Percentiles rank a stretch among this genome's conserved stretches.
These are phyloP conservation scores for Trichosporon sp. DNA, from an alignment of 1,284 basidiomycete species.

Conservation along the genomic window DNA sequence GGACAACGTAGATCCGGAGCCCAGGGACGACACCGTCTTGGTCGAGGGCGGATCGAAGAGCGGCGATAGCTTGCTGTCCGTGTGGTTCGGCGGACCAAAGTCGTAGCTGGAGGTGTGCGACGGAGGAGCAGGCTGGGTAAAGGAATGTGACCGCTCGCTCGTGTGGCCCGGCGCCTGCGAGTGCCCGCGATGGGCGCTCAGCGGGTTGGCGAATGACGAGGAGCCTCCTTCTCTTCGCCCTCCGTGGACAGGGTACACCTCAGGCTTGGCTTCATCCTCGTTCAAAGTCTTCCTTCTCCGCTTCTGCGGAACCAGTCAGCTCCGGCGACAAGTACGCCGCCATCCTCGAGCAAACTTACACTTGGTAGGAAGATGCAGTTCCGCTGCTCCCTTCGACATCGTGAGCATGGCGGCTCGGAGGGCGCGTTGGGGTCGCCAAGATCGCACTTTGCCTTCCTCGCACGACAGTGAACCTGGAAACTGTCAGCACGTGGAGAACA, in stretches of 20 bases:
- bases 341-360: conserved; percentile 23
- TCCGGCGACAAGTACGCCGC: background rate
- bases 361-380: conserved; percentile 51
- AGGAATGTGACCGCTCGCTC: background rate
- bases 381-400: conserved; percentile 50
- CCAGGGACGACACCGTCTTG: conserved; percentile 22
- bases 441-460: conserved; percentile 52
- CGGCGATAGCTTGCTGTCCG: conserved; percentile 14
- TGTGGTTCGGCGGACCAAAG: background rate
- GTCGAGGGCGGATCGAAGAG: conserved; percentile 21
- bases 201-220: conserved; percentile 5
- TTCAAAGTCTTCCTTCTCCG: conserved; percentile 33
- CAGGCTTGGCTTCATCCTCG: conserved; percentile 21
- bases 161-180: background rate
- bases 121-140: background rate
- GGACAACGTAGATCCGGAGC: conserved; percentile 22
- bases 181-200: background rate
- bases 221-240: background rate
- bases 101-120: background rate
- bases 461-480: conserved; percentile 43
- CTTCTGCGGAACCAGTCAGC: conserved; percentile 26
- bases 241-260: conserved; percentile 18
- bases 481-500: background rate
- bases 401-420: conserved; percentile 49
- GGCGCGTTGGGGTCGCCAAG: conserved; percentile 52